Base-by-base conservation (phyloP, 176 grass and related monocot genomes). In the Carex myosuroides region DNA sequence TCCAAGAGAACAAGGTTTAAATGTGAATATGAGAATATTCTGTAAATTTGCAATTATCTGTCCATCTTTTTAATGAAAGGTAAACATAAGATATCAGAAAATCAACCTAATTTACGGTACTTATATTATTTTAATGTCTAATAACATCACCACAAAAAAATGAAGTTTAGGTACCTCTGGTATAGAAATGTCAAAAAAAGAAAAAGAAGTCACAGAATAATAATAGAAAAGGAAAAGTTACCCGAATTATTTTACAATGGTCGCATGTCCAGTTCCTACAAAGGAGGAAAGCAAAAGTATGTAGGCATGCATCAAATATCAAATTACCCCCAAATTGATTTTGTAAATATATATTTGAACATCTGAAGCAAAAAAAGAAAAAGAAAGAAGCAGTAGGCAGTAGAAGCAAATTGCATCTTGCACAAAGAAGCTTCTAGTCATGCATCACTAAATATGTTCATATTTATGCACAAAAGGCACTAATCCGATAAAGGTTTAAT, bases 221-320 rank as follows among this genome's bases (percentile, higher is more conserved):
- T 61, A 53, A 76, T 6, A 74, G 21, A 21, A 53, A 76, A 76
- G 12, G 65, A 86, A 16, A 61, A 79, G 24, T 81, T 86, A 86
- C 85, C 85, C 77, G 85, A 29, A 70, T 69, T 16, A 86, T 71
- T 69, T 86, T 78, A 80, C 85, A 86, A 57, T 70, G 10, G 21
- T 65, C 30, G n/a, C 85, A 86, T 20, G 74, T 71, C 63, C 60
- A 70, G 78, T 42, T 70, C 46, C 85, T 86, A 79, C 26, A 86
- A 80, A 80, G 29, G 37, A 21, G 62, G 41, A 67, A 42, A 79
- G 35, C 8, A 86, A 32, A 72, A 85, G 21, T 14, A 48, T 26
- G 24, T 54, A 67, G 10, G 8, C 60, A 41, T 54, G 2, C 81
- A 33, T 63, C 22, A 79, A 64, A 55, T 75, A 75, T 54, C 71